A percentile compares a stretch with the other conserved stretches of the same genome.
phyloP scores from a whole-genome alignment of 306 rosid species.

The Corylus americana region DNA sequence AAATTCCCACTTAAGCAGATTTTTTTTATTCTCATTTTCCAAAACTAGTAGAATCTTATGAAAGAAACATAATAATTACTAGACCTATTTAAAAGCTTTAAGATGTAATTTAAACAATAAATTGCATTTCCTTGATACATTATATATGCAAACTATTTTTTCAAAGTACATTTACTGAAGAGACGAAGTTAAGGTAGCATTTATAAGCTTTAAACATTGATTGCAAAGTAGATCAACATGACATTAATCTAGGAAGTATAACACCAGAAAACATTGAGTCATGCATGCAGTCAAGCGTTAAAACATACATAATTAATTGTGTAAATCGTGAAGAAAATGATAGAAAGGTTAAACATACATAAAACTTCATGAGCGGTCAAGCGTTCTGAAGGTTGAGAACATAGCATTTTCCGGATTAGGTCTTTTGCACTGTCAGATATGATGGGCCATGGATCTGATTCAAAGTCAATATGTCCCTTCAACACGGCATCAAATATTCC shows the following conservation, averaged over 20 bases:
- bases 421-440: slow-evolving; percentile 88
- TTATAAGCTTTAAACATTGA: slow-evolving; percentile 20
- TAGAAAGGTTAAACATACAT: slow-evolving; percentile 59
- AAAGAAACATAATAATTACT: neutral
- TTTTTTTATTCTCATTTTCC: slow-evolving; percentile 4
- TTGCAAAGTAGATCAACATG: slow-evolving; percentile 25
- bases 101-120: slow-evolving; percentile 25
- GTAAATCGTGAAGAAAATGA: slow-evolving; percentile 24
- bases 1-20: slow-evolving; percentile 10
- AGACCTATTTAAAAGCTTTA: slow-evolving; percentile 14
- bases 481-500: slow-evolving; percentile 93
- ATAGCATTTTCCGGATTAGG: slow-evolving; percentile 79
- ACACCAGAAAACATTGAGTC: neutral
- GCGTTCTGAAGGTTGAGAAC: slow-evolving; percentile 77
- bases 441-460: slow-evolving; percentile 91
- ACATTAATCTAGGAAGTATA: slow-evolving; percentile 7
- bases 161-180: slow-evolving; percentile 9
- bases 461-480: slow-evolving; percentile 93
- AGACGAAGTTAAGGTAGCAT: slow-evolving; percentile 1
- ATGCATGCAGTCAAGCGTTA: too few relatives aligned
- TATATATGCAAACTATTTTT: neutral
- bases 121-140: slow-evolving; percentile 5
- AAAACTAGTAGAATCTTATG: slow-evolving; percentile 2
- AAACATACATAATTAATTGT: neutral
- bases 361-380: slow-evolving; percentile 88